Evolutionary conservation across 163 green algal genomes (phyloP).

Genomic region (Scenedesmus sp.): DNA sequence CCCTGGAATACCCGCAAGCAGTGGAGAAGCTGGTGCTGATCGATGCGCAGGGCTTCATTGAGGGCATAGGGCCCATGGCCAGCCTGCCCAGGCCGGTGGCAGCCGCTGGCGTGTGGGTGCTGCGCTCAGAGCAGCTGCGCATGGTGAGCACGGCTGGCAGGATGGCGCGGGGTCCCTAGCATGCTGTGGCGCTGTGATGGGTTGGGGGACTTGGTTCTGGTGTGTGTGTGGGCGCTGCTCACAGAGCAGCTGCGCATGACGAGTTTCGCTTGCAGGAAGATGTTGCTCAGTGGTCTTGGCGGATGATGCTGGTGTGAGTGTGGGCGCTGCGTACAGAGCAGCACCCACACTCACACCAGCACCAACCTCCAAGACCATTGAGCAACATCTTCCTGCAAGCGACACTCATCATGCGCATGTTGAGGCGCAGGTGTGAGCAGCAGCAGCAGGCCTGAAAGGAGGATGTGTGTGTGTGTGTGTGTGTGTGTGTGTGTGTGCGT

Average conservation of each 20-base stretch:
- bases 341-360: too few relatives aligned
- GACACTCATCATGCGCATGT: too few relatives aligned
- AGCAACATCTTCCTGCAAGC: too few relatives aligned
- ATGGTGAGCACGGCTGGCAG: slow-evolving; percentile 29
- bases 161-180: background rate
- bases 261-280: background rate
- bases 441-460: too few relatives aligned
- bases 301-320: too few relatives aligned
- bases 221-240: background rate
- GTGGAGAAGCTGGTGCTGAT: slow-evolving; percentile 72
- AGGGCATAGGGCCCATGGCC: slow-evolving; percentile 89
- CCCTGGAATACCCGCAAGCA: slow-evolving; percentile 76
- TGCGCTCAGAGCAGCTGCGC: slow-evolving; percentile 62
- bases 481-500: too few relatives aligned
- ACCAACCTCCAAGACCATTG: too few relatives aligned
- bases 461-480: too few relatives aligned
- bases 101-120: slow-evolving; percentile 71
- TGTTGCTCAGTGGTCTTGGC: too few relatives aligned
- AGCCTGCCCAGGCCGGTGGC: slow-evolving; percentile 73
- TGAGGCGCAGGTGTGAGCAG: too few relatives aligned
- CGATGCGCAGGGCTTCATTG: slow-evolving; percentile 87
- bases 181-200: background rate
- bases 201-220: background rate
- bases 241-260: background rate
- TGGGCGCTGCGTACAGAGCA: too few relatives aligned